Conservation (phyloP, 768 basidiomycete species). For the Mycena alexandri region DNA sequence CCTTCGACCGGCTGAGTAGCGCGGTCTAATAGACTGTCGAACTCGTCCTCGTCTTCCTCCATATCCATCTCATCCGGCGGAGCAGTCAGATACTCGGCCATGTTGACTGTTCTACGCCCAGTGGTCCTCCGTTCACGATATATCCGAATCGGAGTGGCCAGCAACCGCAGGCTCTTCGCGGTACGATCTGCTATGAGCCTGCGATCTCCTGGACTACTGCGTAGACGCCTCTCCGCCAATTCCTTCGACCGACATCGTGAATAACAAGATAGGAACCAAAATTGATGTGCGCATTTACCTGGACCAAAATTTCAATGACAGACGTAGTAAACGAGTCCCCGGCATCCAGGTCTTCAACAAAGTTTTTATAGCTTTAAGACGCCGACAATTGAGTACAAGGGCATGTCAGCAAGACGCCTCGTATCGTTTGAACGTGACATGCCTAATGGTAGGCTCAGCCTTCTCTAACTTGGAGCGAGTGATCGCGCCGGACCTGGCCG, state of each 20-base stretch:
- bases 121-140: slow-evolving; percentile 62
- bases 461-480: slow-evolving; percentile 77
- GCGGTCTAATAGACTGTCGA: slow-evolving; percentile 59
- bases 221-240: slow-evolving; percentile 77
- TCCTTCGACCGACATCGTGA: slow-evolving; percentile 61
- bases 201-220: slow-evolving; percentile 66
- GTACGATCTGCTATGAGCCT: slow-evolving; percentile 77
- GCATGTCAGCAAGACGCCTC: slow-evolving; percentile 6
- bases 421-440: slow-evolving; percentile 47
- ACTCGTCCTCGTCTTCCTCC: slow-evolving; percentile 78
- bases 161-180: slow-evolving; percentile 68
- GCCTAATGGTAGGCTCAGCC: slow-evolving; percentile 72
- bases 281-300: slow-evolving; percentile 58
- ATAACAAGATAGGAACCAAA: slow-evolving; percentile 5
- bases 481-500: slow-evolving; percentile 75
- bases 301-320: slow-evolving; percentile 81
- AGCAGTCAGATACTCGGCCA: slow-evolving; percentile 65
- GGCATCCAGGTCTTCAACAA: slow-evolving; percentile 81
- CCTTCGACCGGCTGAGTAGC: slow-evolving; percentile 61
- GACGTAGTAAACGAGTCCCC: slow-evolving; percentile 87
- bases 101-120: slow-evolving; percentile 55
- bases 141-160: slow-evolving; percentile 66
- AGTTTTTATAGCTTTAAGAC: slow-evolving; percentile 55
- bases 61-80: slow-evolving; percentile 69
- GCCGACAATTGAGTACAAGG: background rate